Conservation (phyloP, 441 rosid species). For the Viola pubescens region DNA sequence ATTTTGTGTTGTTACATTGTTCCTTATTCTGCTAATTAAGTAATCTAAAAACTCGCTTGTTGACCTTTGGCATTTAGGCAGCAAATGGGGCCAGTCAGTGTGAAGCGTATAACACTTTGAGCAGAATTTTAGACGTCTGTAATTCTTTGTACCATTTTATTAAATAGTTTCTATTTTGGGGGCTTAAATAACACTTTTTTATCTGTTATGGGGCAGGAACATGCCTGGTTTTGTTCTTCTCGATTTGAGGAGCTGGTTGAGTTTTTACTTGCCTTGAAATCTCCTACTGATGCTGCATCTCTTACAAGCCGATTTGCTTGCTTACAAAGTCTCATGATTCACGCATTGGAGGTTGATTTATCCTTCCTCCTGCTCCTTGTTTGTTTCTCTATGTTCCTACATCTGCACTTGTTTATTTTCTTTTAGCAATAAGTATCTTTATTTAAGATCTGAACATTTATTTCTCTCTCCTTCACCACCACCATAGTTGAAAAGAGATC, state of each 20-base stretch:
- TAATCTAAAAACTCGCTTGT: slow-evolving; percentile 14
- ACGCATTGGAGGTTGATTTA: slow-evolving; percentile 49
- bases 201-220: slow-evolving; percentile 50
- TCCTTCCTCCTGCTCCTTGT: slow-evolving; percentile 6
- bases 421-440: background rate
- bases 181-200: slow-evolving; percentile 14
- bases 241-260: slow-evolving; percentile 59
- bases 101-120: slow-evolving; percentile 63
- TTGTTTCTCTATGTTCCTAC: background rate
- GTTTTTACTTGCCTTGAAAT: slow-evolving; percentile 50
- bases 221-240: slow-evolving; percentile 64
- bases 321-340: slow-evolving; percentile 58
- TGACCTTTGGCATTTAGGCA: slow-evolving; percentile 35
- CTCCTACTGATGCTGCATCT: slow-evolving; percentile 41
- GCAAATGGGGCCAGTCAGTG: slow-evolving; percentile 40
- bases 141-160: slow-evolving; percentile 7
- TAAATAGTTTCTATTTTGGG: slow-evolving; percentile 7
- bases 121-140: slow-evolving; percentile 66
- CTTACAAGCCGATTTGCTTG: slow-evolving; percentile 67
- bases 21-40: background rate
- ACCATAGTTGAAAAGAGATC: no score
- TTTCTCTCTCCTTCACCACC: background rate
- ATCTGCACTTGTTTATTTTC: background rate
- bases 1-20: background rate
- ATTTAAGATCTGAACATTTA: slow-evolving; percentile 2